Evolutionary conservation across 2,329 filamentous ascomycete species (phyloP).

Genomic region (Penicillium sclerotiorum): DNA sequence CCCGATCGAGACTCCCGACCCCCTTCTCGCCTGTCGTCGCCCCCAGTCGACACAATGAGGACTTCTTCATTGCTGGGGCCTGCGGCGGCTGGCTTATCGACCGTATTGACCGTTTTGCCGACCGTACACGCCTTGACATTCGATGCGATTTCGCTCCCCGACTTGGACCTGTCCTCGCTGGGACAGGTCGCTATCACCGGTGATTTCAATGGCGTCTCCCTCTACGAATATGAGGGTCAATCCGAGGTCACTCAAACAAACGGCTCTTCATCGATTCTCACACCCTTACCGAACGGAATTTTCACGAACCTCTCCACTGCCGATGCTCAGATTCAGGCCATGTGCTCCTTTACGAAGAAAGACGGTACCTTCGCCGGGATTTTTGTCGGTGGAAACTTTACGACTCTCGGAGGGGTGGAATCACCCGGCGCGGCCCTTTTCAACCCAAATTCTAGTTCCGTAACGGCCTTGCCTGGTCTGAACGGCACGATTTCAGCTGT

Average conservation of each 20-base stretch:
- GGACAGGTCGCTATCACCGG: slow-evolving; percentile 84
- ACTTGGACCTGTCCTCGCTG: slow-evolving; percentile 72
- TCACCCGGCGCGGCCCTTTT: slow-evolving; percentile 81
- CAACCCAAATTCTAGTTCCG: slow-evolving; percentile 68
- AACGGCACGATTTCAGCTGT: slow-evolving; percentile 80
- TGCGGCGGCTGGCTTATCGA: slow-evolving; percentile 44
- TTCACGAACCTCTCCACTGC: slow-evolving; percentile 74
- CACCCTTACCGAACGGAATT: slow-evolving; percentile 80
- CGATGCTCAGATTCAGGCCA: slow-evolving; percentile 81
- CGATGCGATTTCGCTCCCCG: slow-evolving; percentile 37
- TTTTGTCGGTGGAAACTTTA: slow-evolving; percentile 93
- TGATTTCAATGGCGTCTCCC: slow-evolving; percentile 86
- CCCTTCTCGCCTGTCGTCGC: slow-evolving; percentile 39
- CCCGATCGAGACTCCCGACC: slow-evolving; percentile 7
- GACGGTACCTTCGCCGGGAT: slow-evolving; percentile 72
- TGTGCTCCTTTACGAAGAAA: slow-evolving; percentile 75
- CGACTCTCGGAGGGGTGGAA: slow-evolving; percentile 75
- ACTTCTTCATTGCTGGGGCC: slow-evolving; percentile 48
- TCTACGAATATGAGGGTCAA: slow-evolving; percentile 85
- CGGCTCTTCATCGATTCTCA: slow-evolving; percentile 78
- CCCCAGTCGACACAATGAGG: slow-evolving; percentile 48
- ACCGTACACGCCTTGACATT: slow-evolving; percentile 38
- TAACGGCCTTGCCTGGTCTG: slow-evolving; percentile 78
- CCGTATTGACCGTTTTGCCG: slow-evolving; percentile 31
- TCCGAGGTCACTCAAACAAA: slow-evolving; percentile 64